These are phyloP conservation scores for Phytophthora lateralis DNA, from an alignment of 352 stramenopile species.

Conservation along the genomic window DNA sequence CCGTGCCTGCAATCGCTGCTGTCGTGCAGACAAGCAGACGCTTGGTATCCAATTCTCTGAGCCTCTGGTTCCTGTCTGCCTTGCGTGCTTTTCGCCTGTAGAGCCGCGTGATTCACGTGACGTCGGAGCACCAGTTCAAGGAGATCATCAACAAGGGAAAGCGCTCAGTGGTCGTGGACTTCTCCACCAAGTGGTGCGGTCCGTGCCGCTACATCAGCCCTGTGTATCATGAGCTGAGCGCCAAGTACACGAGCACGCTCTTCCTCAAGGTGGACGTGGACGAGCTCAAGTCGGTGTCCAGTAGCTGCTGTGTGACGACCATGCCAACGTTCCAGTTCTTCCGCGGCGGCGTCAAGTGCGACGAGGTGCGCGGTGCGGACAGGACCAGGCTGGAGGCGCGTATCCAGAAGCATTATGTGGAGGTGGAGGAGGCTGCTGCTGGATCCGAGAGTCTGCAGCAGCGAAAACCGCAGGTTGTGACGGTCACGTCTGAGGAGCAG, in stretches of 20 bases:
- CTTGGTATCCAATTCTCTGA: neutral
- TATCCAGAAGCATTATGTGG: slow-evolving; percentile 77
- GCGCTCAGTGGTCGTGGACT: slow-evolving; percentile 83
- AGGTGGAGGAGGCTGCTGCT: slow-evolving; percentile 45
- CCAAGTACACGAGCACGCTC: slow-evolving; percentile 80
- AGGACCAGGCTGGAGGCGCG: slow-evolving; percentile 54
- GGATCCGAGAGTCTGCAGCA: slow-evolving; percentile 15
- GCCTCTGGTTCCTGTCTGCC: neutral
- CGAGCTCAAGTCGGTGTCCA: slow-evolving; percentile 57
- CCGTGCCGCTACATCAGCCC: slow-evolving; percentile 87
- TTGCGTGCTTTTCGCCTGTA: slow-evolving; percentile 17
- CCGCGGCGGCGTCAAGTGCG: slow-evolving; percentile 87
- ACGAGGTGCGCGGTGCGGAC: slow-evolving; percentile 89
- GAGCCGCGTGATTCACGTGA: slow-evolving; percentile 77
- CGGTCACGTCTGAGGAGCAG: slow-evolving; percentile 41
- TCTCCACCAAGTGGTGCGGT: slow-evolving; percentile 88
- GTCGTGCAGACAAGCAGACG: neutral
- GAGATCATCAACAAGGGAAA: slow-evolving; percentile 70
- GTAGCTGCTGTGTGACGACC: slow-evolving; percentile 75
- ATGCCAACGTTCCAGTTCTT: slow-evolving; percentile 97
- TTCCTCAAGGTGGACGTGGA: slow-evolving; percentile 93
- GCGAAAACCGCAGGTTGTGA: slow-evolving; percentile 57
- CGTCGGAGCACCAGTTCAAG: slow-evolving; percentile 70
- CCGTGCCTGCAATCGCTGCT: neutral
- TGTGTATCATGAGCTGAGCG: slow-evolving; percentile 83